Evolutionary conservation across 768 basidiomycete species (phyloP), one percentile per base, ranked within the genome.

Genomic region (Russula sp.): DNA sequence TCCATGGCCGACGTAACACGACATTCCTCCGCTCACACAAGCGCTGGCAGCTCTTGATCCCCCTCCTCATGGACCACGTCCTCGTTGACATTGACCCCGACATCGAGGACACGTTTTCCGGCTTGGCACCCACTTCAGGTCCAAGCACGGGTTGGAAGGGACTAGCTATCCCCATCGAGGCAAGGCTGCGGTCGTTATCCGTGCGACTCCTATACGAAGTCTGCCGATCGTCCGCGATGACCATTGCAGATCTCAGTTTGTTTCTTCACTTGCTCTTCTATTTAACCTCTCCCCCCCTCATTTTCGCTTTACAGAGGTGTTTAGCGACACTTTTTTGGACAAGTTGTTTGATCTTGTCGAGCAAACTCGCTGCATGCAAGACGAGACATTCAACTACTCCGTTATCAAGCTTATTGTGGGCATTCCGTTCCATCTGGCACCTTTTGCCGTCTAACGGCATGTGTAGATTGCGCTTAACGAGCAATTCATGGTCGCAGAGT

Each of bases 401-500:
- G 87, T 98, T 42, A 95, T 99, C 73, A 95, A 95, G 72, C 80
- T 98, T 39, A 86, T 98, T 65, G 95, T 95, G 69, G 72, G 88
- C 74, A 10, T 9, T 55, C 22, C n/a, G 60, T 40, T 54, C 14
- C 22, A 55, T 58, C 10, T 35, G 16, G 31, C 48, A 37, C 5
- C 10, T 22, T 10, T 48, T 49, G 18, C 37, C 39, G 37, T 45
- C 57, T 73, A 35, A 71, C 44, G 6, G 31, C 54, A 56, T 37
- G 13, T 45, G 1, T 69, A 95, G 93, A 87, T 94, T 37, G 87
- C 94, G 0, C 78, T 99, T 35, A 99, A 98, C 70, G 96, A 99
- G 72, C 95, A 98, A 74, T 99, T 96, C 75, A 99, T 99, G 96
- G 94, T 98, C 6, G 86, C 91, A 0, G 83, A 85, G 4, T 71